phyloP scores from a whole-genome alignment of 148 eudicot species.

The Vaccinium macrocarpon region DNA sequence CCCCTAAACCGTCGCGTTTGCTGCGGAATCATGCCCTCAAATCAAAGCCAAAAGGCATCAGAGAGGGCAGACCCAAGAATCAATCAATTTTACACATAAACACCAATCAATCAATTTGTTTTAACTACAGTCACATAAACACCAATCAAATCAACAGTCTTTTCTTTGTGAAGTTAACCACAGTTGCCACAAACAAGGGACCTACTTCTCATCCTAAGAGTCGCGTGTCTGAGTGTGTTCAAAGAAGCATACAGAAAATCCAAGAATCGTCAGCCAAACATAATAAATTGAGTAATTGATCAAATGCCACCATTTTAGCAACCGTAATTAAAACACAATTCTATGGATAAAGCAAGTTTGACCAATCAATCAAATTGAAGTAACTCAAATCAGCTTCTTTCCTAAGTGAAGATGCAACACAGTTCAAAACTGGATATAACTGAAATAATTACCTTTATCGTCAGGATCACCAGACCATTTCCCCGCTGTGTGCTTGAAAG shows the following conservation, averaged over 20 bases:
- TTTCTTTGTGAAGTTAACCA: conserved; percentile 1
- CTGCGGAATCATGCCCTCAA: too few species aligned
- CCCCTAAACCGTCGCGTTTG: too few species aligned
- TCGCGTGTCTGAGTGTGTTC: not conserved
- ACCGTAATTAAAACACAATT: not conserved
- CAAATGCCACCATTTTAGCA: not conserved
- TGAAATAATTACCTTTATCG: conserved; percentile 59
- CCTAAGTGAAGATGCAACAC: not conserved
- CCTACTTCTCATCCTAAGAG: too few species aligned
- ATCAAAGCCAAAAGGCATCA: too few species aligned
- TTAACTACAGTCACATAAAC: not conserved
- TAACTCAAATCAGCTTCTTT: not conserved
- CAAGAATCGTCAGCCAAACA: not conserved
- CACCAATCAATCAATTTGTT: not conserved
- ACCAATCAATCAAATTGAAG: not conserved
- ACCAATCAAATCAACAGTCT: not conserved
- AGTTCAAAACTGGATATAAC: not conserved
- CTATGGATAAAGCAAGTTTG: not conserved
- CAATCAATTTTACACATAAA: not conserved
- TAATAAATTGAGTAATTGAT: not conserved
- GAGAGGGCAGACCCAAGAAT: too few species aligned
- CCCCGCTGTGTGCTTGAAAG: conserved; percentile 82
- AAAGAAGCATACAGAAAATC: not conserved
- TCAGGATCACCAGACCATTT: conserved; percentile 92
- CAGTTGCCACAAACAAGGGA: not conserved